A percentile compares a stretch with the other conserved stretches of the same genome.
These are phyloP conservation scores for Metschnikowia kunwiensis DNA, from an alignment of 805 yeast species.

Conservation along the genomic window DNA sequence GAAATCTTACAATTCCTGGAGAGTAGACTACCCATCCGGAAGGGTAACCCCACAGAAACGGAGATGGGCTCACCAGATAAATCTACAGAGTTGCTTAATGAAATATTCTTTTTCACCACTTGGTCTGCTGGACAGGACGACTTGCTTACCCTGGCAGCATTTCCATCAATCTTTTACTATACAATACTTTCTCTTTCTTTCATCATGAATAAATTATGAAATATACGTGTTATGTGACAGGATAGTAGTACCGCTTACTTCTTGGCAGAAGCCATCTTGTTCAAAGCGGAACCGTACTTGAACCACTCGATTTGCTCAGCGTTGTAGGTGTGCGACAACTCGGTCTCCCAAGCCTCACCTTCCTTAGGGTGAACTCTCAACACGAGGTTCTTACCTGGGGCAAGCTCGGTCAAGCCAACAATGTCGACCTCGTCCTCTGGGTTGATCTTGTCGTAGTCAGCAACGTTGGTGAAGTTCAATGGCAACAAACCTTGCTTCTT, in stretches of 20 bases:
- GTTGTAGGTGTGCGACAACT: slow-evolving; percentile 95
- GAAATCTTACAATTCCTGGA: too few species aligned
- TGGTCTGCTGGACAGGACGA: too few species aligned
- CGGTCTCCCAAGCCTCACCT: slow-evolving; percentile 84
- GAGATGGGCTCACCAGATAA: too few species aligned
- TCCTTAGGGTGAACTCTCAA: slow-evolving; percentile 70
- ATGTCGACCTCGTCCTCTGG: slow-evolving; percentile 88
- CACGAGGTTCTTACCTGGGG: slow-evolving; percentile 90
- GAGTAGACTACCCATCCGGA: too few species aligned
- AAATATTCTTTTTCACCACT: too few species aligned
- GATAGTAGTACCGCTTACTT: slow-evolving; percentile 5
- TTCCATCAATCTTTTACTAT: too few species aligned
- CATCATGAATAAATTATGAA: slow-evolving; percentile 12
- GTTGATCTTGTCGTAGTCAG: slow-evolving; percentile 90
- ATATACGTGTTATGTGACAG: slow-evolving; percentile 9
- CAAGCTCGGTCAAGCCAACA: slow-evolving; percentile 74
- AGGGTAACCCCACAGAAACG: too few species aligned
- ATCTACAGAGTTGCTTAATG: too few species aligned
- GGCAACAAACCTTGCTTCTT: slow-evolving; percentile 99
- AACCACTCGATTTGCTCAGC: slow-evolving; percentile 97
- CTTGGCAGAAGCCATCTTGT: slow-evolving; percentile 69
- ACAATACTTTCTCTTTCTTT: too few species aligned
- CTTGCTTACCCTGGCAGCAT: too few species aligned
- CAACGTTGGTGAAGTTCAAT: slow-evolving; percentile 84
- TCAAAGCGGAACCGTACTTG: slow-evolving; percentile 98